Evolutionary conservation across 805 yeast species (phyloP), one percentile per base, ranked within the genome.

Genomic region (Priceomyces melissophilus): DNA sequence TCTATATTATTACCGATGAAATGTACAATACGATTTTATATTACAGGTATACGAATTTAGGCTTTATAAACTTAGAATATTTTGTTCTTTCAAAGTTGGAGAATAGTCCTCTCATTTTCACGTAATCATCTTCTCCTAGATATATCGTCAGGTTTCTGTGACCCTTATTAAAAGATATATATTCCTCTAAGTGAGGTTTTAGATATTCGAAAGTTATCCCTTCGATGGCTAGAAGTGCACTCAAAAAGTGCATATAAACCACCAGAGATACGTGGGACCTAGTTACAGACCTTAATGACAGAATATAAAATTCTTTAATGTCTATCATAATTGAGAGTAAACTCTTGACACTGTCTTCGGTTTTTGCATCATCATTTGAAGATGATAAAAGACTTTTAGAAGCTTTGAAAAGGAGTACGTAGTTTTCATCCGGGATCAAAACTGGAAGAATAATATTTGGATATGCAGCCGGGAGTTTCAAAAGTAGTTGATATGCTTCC

Each of bases 401-500:
- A 7, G 33, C 35, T 36, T 32, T 41, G 10, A 54, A 40, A 3
- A 52, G 7, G 11, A 23, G 26, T 3, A 46, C 14, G 32, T 47
- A 54, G 12, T 42, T 32, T 8, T 53, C 53, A 11, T 51, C 50
- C 30, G 40, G 40, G 15, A 39, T 44, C 12, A 54, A 31, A 10
- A 44, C 27, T 3, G 43, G 42, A 25, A 38, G 30, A 5, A 25
- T 12, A 3, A 43, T 30, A 12, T 43, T 47, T 3, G 42, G 46
- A 35, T 16, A 50, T 16, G 38, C 31, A 3, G 36, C 23, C 7
- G 49, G 52, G 13, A 58, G 30, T 32, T 52, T 60, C 17, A 42
- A 43, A 27, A 61, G 39, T 6, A 65, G 35, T 26, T 53, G 52
- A 13, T 54, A 45, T 3, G 71, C 67, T 44, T 60, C 65, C 6